Evolutionary conservation across 2,329 filamentous ascomycete genomes (phyloP).

Genomic region (Didymella sp.): DNA sequence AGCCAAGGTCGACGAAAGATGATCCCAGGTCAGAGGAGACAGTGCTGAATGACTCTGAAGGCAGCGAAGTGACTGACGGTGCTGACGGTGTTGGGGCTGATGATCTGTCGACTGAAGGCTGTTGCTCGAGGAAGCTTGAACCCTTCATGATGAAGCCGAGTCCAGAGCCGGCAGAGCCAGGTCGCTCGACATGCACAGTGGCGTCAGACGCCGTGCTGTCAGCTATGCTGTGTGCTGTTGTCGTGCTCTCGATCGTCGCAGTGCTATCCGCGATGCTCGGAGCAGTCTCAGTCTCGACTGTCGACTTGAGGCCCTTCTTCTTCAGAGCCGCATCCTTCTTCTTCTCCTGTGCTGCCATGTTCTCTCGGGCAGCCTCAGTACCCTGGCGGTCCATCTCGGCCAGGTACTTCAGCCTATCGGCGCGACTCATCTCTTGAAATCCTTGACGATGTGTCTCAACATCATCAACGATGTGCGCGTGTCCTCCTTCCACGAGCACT

Average conservation of each 20-base stretch:
- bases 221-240: constrained; percentile 10
- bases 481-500: constrained; percentile 76
- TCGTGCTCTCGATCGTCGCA: constrained; percentile 5
- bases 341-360: constrained; percentile 57
- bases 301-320: constrained; percentile 52
- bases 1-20: constrained; percentile 24
- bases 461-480: constrained; percentile 84
- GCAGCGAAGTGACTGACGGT: background rate
- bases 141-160: constrained; percentile 39
- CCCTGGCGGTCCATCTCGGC: constrained; percentile 62
- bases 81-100: background rate
- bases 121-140: constrained; percentile 24
- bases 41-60: constrained; percentile 2
- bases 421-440: constrained; percentile 65
- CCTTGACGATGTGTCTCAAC: constrained; percentile 70
- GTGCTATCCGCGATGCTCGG: constrained; percentile 13
- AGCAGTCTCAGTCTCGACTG: constrained; percentile 8
- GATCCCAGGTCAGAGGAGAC: constrained; percentile 14
- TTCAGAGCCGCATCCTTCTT: constrained; percentile 59
- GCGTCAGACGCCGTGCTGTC: constrained; percentile 25
- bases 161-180: constrained; percentile 21
- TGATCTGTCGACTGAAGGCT: background rate
- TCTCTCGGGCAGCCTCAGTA: constrained; percentile 57
- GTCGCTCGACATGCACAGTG: constrained; percentile 21
- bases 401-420: constrained; percentile 69